These are phyloP conservation scores for Chernovozyma sophiae-reginae DNA, from an alignment of 1,139 yeast genomes.

Conservation along the genomic window DNA sequence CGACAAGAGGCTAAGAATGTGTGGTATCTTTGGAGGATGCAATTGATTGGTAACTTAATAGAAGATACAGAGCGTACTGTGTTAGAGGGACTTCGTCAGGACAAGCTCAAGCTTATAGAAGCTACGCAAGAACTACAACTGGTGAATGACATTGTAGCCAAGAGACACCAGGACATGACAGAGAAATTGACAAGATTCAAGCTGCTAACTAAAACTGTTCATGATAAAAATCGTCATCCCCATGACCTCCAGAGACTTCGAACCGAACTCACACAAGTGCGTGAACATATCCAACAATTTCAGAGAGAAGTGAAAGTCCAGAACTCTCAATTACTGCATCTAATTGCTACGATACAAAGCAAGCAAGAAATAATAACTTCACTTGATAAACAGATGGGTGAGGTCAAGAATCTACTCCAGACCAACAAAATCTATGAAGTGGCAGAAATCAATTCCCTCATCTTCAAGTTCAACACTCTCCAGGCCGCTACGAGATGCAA, in stretches of 20 bases:
- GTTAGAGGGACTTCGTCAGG: constrained; percentile 19
- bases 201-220: constrained; percentile 2
- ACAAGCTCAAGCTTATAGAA: constrained; percentile 18
- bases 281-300: constrained; percentile 10
- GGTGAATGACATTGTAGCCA: constrained; percentile 12
- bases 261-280: constrained; percentile 11
- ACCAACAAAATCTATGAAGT: constrained; percentile 21
- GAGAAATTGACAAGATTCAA: constrained; percentile 20
- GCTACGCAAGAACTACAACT: constrained; percentile 20
- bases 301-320: constrained; percentile 7
- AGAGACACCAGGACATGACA: constrained; percentile 14
- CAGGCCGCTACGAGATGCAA: constrained; percentile 20
- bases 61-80: constrained; percentile 31
- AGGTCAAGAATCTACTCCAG: constrained; percentile 15
- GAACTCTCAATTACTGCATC: constrained; percentile 9
- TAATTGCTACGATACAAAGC: constrained; percentile 13
- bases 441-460: constrained; percentile 22
- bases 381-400: constrained; percentile 14
- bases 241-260: too few species aligned
- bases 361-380: constrained; percentile 15
- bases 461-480: constrained; percentile 20
- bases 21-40: constrained; percentile 60
- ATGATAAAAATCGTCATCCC: neutral
- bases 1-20: constrained; percentile 47
- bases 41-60: constrained; percentile 35